A percentile compares a stretch with the other conserved stretches of the same genome.
Conservation (phyloP, 2,329 filamentous ascomycete genomes). For the Fusarium ambrosium region DNA sequence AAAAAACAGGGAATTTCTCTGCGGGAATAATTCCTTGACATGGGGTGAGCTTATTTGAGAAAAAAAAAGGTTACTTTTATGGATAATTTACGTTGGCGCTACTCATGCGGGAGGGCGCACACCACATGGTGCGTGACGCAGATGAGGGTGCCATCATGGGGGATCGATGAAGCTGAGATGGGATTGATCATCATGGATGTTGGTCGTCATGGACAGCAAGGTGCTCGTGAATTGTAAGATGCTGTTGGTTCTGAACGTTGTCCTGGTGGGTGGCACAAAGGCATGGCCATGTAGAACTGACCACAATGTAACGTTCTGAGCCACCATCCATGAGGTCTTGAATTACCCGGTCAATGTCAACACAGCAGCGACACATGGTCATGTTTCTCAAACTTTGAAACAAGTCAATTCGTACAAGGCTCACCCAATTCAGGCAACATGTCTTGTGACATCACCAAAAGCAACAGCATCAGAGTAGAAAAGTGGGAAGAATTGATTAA, state of each 20-base stretch:
- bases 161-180: background rate
- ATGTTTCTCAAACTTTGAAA: slow-evolving; percentile 1
- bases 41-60: background rate
- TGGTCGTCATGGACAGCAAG: background rate
- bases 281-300: background rate
- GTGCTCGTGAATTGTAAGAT: background rate
- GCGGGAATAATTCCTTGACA: background rate
- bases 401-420: background rate
- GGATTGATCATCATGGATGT: background rate
- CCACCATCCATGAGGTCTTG: background rate
- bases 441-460: background rate
- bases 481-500: background rate
- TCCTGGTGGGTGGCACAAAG: background rate
- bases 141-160: background rate
- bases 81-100: slow-evolving; percentile 23
- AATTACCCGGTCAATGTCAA: background rate
- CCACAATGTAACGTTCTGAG: background rate
- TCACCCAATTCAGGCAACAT: background rate
- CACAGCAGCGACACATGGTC: background rate
- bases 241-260: background rate
- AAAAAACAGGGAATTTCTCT: slow-evolving; percentile 5
- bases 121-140: slow-evolving; percentile 13
- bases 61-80: slow-evolving; percentile 41
- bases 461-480: background rate
- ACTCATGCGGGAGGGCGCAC: background rate